These are phyloP conservation scores for Medicago ruthenica DNA, from an alignment of 306 rosid genomes.

Conservation along the genomic window DNA sequence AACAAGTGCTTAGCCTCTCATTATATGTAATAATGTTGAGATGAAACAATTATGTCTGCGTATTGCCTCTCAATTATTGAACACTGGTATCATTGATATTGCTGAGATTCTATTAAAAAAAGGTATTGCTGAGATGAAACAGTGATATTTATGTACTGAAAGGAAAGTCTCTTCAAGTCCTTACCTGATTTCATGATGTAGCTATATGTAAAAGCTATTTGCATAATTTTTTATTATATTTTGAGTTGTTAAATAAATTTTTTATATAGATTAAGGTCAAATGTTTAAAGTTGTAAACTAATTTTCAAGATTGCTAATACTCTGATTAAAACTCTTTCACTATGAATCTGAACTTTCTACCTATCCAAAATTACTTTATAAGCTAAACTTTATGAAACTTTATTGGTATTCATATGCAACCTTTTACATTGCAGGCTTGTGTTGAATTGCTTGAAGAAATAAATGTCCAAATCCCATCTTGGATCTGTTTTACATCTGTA, in stretches of 20 bases:
- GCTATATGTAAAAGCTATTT: not conserved
- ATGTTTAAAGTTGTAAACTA: no score
- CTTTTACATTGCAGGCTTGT: slow-evolving; percentile 60
- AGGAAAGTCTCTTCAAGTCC: not conserved
- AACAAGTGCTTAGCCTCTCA: no score
- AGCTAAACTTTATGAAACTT: not conserved
- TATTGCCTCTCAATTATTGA: not conserved
- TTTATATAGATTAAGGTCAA: no score
- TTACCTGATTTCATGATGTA: not conserved
- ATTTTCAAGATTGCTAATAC: no score
- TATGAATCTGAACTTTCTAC: not conserved
- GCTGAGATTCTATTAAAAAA: no score
- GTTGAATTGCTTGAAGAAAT: slow-evolving; percentile 89
- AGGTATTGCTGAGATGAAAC: not conserved
- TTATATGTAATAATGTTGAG: not conserved
- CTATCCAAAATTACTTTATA: not conserved
- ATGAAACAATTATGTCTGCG: not conserved
- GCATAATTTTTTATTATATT: no score
- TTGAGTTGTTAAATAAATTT: no score
- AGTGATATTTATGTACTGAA: not conserved
- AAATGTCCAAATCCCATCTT: slow-evolving; percentile 68
- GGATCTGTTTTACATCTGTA: slow-evolving; percentile 87
- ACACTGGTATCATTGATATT: not conserved
- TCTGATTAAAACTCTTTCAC: not conserved
- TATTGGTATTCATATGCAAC: slow-evolving; percentile 9